phyloP scores from a whole-genome alignment of 163 green algal genomes.

The Chloromonas sp. region DNA sequence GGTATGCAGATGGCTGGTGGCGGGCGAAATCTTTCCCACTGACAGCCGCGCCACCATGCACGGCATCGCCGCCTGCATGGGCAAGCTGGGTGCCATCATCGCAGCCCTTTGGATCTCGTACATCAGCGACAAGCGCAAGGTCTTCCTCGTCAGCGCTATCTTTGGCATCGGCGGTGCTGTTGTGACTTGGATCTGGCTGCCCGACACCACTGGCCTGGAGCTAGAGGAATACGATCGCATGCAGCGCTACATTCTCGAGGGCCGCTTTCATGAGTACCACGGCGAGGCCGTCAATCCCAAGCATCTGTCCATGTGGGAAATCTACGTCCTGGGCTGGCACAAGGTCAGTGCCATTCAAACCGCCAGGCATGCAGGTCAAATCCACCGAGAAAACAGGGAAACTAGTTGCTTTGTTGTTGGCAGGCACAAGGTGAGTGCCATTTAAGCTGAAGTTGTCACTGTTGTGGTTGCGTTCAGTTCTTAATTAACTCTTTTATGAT shows the following conservation, averaged over 20 bases:
- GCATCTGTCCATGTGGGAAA: conserved; percentile 42
- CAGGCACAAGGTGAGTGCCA: no score
- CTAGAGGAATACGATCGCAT: conserved; percentile 50
- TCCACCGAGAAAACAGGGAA: neutral
- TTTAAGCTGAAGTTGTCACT: no score
- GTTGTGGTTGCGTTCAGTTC: no score
- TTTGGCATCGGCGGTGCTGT: conserved; percentile 7
- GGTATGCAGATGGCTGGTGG: conserved; percentile 1
- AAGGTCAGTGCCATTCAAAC: neutral
- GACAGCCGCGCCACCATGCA: conserved; percentile 42
- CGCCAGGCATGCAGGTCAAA: neutral
- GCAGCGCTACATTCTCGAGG: conserved; percentile 16
- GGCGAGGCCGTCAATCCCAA: conserved; percentile 43
- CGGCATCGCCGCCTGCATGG: conserved; percentile 55
- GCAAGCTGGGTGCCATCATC: conserved; percentile 50
- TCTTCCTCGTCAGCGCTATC: conserved; percentile 19
- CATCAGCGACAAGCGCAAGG: conserved; percentile 11
- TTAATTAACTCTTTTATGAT: no score
- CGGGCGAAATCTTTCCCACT: conserved; percentile 26
- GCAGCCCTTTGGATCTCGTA: conserved; percentile 18
- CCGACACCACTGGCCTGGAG: conserved; percentile 61
- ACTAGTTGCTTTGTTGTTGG: no score
- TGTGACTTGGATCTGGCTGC: conserved; percentile 23
- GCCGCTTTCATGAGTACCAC: conserved; percentile 20
- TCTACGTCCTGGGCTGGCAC: conserved; percentile 25